A percentile compares a stretch with the other conserved stretches of the same genome.
phyloP scores from a whole-genome alignment of 31 red algal species.

The Odonthalia washingtoniensis region DNA sequence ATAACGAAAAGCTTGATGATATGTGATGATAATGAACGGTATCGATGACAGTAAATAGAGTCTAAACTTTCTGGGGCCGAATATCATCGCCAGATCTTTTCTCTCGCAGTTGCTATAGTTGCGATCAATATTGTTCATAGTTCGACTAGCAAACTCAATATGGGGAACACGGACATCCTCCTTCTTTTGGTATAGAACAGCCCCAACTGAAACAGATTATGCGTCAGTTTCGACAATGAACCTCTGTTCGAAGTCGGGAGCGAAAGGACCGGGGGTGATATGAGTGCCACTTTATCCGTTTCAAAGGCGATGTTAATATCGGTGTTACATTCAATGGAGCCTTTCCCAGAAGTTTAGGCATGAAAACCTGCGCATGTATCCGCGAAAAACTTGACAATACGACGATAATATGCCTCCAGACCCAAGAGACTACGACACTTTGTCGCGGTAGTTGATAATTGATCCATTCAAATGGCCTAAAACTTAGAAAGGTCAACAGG shows the following conservation, averaged over 20 bases:
- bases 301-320: constrained; percentile 26
- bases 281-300: neutral
- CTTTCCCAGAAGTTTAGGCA: neutral
- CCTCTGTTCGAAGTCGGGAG: no score
- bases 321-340: neutral
- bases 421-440: constrained; percentile 14
- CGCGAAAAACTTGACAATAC: constrained; percentile 29
- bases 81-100: constrained; percentile 16
- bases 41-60: neutral
- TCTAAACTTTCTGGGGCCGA: neutral
- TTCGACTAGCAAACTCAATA: no score
- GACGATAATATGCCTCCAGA: constrained; percentile 20
- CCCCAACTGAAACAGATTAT: no score
- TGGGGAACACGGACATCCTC: no score
- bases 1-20: constrained; percentile 38
- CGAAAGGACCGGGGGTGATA: no score
- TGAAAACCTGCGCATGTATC: constrained; percentile 17
- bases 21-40: no score
- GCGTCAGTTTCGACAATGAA: no score
- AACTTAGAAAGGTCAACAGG: no score
- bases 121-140: constrained; percentile 1
- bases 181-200: no score
- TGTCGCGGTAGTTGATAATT: neutral
- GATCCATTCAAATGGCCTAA: neutral
- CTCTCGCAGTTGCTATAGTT: constrained; percentile 25